These are phyloP conservation scores for Kodamaea kaohsiungensis DNA, from an alignment of 805 yeast species.

Conservation along the genomic window DNA sequence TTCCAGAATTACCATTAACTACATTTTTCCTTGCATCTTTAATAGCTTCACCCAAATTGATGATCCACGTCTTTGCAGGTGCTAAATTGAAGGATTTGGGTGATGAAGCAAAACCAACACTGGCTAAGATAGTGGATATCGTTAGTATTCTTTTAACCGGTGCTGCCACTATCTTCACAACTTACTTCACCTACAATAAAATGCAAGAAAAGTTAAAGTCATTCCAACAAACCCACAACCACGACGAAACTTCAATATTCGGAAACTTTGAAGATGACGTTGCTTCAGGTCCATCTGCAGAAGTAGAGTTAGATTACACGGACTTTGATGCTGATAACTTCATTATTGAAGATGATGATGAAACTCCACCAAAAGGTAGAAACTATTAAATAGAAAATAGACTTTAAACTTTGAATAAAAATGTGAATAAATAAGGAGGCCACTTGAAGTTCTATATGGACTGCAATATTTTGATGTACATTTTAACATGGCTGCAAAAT, in stretches of 20 bases:
- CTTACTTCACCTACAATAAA: slow-evolving; percentile 65
- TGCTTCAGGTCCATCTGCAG: slow-evolving; percentile 19
- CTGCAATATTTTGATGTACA: too few species aligned
- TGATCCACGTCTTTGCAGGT: slow-evolving; percentile 79
- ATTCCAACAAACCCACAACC: slow-evolving; percentile 21
- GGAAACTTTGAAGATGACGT: slow-evolving; percentile 43
- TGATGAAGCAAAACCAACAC: slow-evolving; percentile 46
- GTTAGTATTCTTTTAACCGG: slow-evolving; percentile 59
- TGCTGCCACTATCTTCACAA: slow-evolving; percentile 56
- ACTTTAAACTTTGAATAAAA: neutral
- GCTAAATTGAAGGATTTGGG: slow-evolving; percentile 71
- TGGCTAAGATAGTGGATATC: slow-evolving; percentile 60
- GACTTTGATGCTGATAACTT: slow-evolving; percentile 44
- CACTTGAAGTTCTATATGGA: too few species aligned
- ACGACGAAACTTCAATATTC: slow-evolving; percentile 34
- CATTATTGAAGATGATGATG: slow-evolving; percentile 40
- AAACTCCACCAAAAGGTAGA: slow-evolving; percentile 13
- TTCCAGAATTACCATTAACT: slow-evolving; percentile 67
- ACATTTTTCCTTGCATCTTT: slow-evolving; percentile 72
- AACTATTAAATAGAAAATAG: neutral
- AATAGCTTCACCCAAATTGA: slow-evolving; percentile 77
- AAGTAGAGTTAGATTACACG: slow-evolving; percentile 36
- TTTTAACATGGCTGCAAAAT: too few species aligned
- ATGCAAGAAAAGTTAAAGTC: slow-evolving; percentile 40
- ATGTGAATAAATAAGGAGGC: neutral